These are phyloP conservation scores for Marasmius oreades DNA, from an alignment of 1,284 basidiomycete genomes.

Conservation along the genomic window DNA sequence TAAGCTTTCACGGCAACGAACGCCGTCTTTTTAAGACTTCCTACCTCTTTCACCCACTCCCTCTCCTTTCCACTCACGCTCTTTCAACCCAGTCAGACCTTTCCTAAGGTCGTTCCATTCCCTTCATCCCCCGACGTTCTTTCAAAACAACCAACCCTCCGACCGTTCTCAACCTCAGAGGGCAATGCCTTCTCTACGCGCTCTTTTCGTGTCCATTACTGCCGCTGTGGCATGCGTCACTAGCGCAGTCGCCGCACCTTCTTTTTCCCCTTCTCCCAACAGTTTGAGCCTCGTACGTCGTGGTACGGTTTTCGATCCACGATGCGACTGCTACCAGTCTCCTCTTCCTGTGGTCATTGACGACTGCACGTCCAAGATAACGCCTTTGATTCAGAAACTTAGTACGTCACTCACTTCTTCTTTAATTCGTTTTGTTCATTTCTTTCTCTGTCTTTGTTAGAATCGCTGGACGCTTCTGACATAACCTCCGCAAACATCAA, in stretches of 20 bases:
- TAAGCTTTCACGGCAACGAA: no score
- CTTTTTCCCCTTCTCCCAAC: neutral
- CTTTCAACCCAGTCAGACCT: neutral
- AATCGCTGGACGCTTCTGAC: neutral
- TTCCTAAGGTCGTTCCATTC: neutral
- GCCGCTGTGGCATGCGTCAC: conserved; percentile 2
- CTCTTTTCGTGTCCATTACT: conserved; percentile 6
- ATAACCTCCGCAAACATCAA: neutral
- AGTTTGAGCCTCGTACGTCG: neutral
- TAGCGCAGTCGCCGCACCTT: neutral
- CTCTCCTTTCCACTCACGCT: neutral
- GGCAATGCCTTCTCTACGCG: conserved; percentile 3
- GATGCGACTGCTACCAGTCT: neutral
- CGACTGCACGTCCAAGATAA: conserved; percentile 1
- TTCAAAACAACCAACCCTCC: neutral
- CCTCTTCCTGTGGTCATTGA: conserved; percentile 4
- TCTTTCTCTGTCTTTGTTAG: neutral
- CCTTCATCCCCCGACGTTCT: neutral
- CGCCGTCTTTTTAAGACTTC: no score
- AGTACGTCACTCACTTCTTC: neutral
- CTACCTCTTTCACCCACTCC: neutral
- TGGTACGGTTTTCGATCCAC: neutral
- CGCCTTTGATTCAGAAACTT: conserved; percentile 3
- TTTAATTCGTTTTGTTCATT: neutral
- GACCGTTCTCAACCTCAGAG: neutral